Base-by-base conservation (phyloP, 1,284 basidiomycete species). In the Sanguinoderma infundibulare region DNA sequence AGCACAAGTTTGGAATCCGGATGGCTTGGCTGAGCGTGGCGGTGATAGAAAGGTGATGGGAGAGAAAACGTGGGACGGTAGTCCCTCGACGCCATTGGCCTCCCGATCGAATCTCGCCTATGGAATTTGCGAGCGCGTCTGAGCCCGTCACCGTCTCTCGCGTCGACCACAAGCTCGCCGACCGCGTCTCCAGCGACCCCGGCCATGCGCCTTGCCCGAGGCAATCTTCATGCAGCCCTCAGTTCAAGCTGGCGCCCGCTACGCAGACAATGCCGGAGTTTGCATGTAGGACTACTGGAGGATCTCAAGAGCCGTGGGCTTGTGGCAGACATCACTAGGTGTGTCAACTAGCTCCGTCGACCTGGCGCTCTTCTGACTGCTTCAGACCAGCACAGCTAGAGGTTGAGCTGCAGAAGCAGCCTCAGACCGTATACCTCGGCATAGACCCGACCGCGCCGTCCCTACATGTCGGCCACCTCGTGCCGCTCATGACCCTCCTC, bases 381-480 rank as follows among this genome's bases (percentile, higher is more conserved):
- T 5, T 22, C 54, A 73, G 75, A 64, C 77, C 75, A 47, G 75
- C 80, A 53, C 74, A 74, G 34, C 77, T 87, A 12, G 70, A 73
- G 17, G 63, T 59, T n/a, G 75, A 75, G 44, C 67, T 82, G 15
- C 62, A 70, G 38, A 69, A 66, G 54, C 63, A 72, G 50, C 76
- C 74, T 15, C 86, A 83, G 62, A 87, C 86, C 0, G 83, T 96
- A 17, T 99, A 99, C 73, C 83, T 89, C 14, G 97, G 97, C 39
- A 85, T 98, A 53, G 98, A 99, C 74, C 98, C 98, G 0, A 95
- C 95, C 1, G 96, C 96, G 1, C 80, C 78, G 34, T 91, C 94
- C 0, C 80, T 99, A 20, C 97, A 99, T 74, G 93, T 96, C 56
- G 97, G 97, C 3, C 97, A 99, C 72, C 85, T 99, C 1, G 78